Evolutionary conservation across 768 basidiomycete species (phyloP).

Genomic region (Filobasidium floriforme): DNA sequence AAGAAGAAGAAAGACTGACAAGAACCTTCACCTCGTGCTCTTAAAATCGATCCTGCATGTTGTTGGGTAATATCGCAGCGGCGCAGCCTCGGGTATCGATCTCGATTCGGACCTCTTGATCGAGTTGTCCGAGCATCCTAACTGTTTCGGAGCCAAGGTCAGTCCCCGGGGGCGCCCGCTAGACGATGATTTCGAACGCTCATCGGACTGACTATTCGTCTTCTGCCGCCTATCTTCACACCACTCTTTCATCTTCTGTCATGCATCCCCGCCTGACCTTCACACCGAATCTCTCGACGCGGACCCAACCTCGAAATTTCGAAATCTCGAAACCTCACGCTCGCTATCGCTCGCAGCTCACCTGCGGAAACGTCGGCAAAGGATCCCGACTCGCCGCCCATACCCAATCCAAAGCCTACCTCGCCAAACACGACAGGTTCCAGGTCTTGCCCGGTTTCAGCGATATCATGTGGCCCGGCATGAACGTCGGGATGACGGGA

Average conservation of each 20-base stretch:
- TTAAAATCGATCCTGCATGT: too few relatives aligned
- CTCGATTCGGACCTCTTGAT: constrained; percentile 71
- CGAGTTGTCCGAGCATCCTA: constrained; percentile 64
- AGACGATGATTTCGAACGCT: too few relatives aligned
- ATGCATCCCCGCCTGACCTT: too few relatives aligned
- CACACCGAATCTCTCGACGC: too few relatives aligned
- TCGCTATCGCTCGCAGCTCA: constrained; percentile 52
- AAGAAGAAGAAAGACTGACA: not conserved
- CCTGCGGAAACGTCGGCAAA: constrained; percentile 78
- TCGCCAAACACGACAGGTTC: constrained; percentile 37
- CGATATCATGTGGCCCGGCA: constrained; percentile 58
- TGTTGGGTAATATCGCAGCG: constrained; percentile 24
- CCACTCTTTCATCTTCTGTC: too few relatives aligned
- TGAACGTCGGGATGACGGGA: constrained; percentile 59
- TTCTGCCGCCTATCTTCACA: too few relatives aligned
- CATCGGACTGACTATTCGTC: not conserved
- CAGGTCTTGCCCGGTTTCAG: constrained; percentile 65
- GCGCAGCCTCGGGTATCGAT: constrained; percentile 59
- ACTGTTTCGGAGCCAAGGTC: constrained; percentile 68
- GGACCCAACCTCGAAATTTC: too few relatives aligned
- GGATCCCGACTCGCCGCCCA: constrained; percentile 64
- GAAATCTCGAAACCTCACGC: too few relatives aligned
- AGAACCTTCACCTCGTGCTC: too few relatives aligned
- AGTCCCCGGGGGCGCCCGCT: too few relatives aligned
- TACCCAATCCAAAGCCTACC: constrained; percentile 44